Evolutionary conservation across 495 filamentous ascomycete species (phyloP), one percentile per base, ranked within the genome.

Genomic region (Penicillium flavigenum): DNA sequence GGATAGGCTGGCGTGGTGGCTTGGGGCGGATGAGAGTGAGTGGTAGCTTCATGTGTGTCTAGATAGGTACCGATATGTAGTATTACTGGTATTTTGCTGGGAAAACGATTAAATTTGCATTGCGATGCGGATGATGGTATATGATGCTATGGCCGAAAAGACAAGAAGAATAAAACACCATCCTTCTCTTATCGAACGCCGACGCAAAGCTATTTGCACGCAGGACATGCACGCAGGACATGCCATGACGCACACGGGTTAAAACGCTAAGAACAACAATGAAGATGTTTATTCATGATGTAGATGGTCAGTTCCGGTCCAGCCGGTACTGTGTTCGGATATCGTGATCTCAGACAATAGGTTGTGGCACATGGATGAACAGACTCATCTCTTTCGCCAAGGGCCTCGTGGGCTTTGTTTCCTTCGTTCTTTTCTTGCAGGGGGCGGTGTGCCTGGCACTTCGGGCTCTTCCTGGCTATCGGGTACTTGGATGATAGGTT

Each of bases 1-100:
- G 64, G 83, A 90, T 58, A 90, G 88, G 74, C 67, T 91, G 77
- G 62, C 68, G n/a, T 76, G 72, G 67, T 82, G 79, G 80, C 64
- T 79, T 58, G 63, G 54, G 22, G 67, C 59, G 1, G 64, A 72
- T 62, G 74, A 80, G 59, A 64, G 65, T 39, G 66, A 77, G 47
- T 75, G 72, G 71, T 73, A 67, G 56, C 9, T 20, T 6, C 16
- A 26, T 12, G 6, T 16, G 26, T 24, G 22, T 46, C 9, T 20
- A 44, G 17, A 19, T 17, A 39, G 16, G 3, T 29, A 29, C n/a
- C n/a, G n/a, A n/a, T 8, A 29, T 29, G 27, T 29, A 8, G 27
- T 39, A 39, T 39, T 39, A 17, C n/a, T 39, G 36, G 16, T 39
- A 39, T 4, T 34, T 34, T 43, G n/a, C 19, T 10, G 41, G 8